These are phyloP conservation scores for Talaromyces proteolyticus DNA, from an alignment of 495 filamentous ascomycete species.

Conservation along the genomic window DNA sequence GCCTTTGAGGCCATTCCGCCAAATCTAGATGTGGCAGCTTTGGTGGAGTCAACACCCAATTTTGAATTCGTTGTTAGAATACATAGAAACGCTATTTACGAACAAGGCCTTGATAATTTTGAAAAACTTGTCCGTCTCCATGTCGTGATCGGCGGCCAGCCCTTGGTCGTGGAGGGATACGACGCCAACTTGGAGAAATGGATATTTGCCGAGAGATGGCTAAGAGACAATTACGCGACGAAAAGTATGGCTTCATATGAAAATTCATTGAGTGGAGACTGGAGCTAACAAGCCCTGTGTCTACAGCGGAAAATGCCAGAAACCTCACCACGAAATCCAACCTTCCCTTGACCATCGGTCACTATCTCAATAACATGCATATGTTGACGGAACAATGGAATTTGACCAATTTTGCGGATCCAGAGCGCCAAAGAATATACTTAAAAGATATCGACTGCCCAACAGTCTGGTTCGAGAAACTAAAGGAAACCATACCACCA, in stretches of 20 bases:
- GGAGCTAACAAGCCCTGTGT: not conserved
- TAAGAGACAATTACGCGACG: constrained; percentile 51
- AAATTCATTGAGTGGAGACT: too few species aligned
- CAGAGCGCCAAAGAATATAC: constrained; percentile 77
- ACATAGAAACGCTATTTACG: constrained; percentile 64
- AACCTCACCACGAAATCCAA: constrained; percentile 64
- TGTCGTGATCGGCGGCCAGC: constrained; percentile 77
- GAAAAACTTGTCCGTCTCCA: constrained; percentile 73
- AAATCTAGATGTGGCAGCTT: constrained; percentile 63
- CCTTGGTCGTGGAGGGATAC: constrained; percentile 86
- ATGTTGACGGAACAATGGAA: constrained; percentile 72
- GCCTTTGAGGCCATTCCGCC: constrained; percentile 81
- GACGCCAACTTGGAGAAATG: constrained; percentile 56
- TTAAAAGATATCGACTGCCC: constrained; percentile 96
- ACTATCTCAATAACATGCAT: constrained; percentile 81
- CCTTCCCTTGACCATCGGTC: constrained; percentile 73
- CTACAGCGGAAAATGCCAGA: constrained; percentile 58
- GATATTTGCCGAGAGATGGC: constrained; percentile 76
- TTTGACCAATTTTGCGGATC: constrained; percentile 58
- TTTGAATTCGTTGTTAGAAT: constrained; percentile 79
- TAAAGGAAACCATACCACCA: constrained; percentile 71
- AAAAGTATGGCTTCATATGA: not conserved
- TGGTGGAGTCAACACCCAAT: constrained; percentile 73
- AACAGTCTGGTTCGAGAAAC: constrained; percentile 68
- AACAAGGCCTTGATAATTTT: constrained; percentile 65